These are phyloP conservation scores for Yamadazyma blattariae DNA, from an alignment of 1,139 yeast species.

Conservation along the genomic window DNA sequence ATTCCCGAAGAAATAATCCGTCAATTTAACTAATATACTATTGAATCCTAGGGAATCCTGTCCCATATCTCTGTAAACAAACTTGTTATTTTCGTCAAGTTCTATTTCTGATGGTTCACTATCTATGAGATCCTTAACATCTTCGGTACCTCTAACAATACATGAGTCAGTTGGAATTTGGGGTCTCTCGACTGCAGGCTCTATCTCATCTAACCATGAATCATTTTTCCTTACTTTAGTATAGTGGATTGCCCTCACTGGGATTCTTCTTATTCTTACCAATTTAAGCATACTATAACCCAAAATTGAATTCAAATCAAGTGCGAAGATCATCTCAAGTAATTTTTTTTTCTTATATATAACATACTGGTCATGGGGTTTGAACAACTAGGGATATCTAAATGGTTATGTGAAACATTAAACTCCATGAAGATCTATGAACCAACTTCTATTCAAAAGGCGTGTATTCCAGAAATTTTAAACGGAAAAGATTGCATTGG, in stretches of 20 bases:
- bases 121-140: slow-evolving; percentile 3
- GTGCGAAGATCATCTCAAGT: slow-evolving; percentile 8
- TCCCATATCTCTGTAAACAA: slow-evolving; percentile 18
- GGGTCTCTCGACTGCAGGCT: slow-evolving; percentile 7
- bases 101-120: slow-evolving; percentile 3
- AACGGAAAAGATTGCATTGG: slow-evolving; percentile 91
- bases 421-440: slow-evolving; percentile 74
- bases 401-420: slow-evolving; percentile 83
- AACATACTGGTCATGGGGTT: slow-evolving; percentile 39
- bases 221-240: slow-evolving; percentile 5
- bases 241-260: too few relatives aligned
- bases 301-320: neutral
- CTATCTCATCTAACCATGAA: slow-evolving; percentile 14
- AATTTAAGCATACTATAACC: neutral
- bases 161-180: slow-evolving; percentile 10
- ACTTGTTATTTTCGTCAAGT: slow-evolving; percentile 12
- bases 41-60: slow-evolving; percentile 21
- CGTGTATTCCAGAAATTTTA: slow-evolving; percentile 85
- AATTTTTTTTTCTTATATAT: neutral
- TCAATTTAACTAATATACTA: slow-evolving; percentile 23
- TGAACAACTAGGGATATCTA: slow-evolving; percentile 69
- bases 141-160: slow-evolving; percentile 2
- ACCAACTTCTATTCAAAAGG: slow-evolving; percentile 85
- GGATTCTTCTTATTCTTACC: neutral
- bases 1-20: slow-evolving; percentile 44